Conservation (phyloP, 2,329 filamentous ascomycete genomes). For the Periconia macrospinosa region DNA sequence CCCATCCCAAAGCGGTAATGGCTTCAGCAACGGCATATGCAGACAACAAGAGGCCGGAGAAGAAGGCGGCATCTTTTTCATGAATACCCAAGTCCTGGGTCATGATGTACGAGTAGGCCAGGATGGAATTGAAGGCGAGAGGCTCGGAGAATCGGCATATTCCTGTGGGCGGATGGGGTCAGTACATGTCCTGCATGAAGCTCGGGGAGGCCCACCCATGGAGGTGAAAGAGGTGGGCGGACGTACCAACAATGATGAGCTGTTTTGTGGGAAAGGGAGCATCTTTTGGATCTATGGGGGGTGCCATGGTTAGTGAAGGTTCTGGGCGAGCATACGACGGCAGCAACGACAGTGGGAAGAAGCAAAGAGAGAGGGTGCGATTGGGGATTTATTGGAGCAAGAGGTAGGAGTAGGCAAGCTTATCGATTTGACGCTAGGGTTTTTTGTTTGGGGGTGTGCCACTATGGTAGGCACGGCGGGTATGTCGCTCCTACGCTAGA, state of each 20-base stretch:
- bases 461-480: too few species aligned
- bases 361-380: not conserved
- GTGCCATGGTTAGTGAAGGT: not conserved
- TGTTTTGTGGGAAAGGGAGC: constrained; percentile 51
- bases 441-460: too few species aligned
- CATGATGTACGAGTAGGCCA: constrained; percentile 66
- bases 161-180: constrained; percentile 53
- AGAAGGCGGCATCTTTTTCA: constrained; percentile 68
- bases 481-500: too few species aligned
- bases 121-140: constrained; percentile 91
- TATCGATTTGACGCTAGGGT: too few species aligned
- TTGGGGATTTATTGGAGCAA: not conserved
- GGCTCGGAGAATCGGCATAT: constrained; percentile 92
- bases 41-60: constrained; percentile 81
- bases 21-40: constrained; percentile 88
- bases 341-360: not conserved
- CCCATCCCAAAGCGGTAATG: constrained; percentile 70
- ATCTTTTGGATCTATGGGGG: constrained; percentile 28
- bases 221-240: constrained; percentile 2
- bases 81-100: constrained; percentile 42
- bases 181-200: not conserved
- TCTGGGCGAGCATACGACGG: not conserved
- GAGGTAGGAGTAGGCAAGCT: not conserved
- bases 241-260: constrained; percentile 48
- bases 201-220: too few species aligned